phyloP scores from a whole-genome alignment of 106 monocot species.

The Alisma plantagoaquatica region DNA sequence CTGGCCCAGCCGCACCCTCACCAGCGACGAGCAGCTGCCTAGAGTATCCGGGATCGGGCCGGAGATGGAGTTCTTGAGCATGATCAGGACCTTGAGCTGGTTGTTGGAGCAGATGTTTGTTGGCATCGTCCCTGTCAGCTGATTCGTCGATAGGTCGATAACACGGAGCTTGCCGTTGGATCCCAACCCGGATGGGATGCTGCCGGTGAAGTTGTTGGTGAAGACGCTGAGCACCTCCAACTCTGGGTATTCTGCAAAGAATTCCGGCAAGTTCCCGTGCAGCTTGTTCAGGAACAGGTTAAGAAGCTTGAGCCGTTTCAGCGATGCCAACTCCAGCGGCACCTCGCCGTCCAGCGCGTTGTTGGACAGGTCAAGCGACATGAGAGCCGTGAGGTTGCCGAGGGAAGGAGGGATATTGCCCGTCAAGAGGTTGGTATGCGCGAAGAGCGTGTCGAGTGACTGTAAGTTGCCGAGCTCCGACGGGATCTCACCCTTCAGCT shows the following conservation, averaged over 20 bases:
- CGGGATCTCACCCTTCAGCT: constrained; percentile 45
- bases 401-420: constrained; percentile 46
- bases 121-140: constrained; percentile 60
- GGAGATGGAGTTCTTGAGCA: constrained; percentile 59
- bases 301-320: constrained; percentile 14
- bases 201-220: constrained; percentile 70
- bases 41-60: constrained; percentile 45
- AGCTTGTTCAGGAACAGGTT: constrained; percentile 35
- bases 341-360: constrained; percentile 68
- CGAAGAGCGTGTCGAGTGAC: constrained; percentile 38
- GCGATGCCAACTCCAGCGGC: constrained; percentile 22
- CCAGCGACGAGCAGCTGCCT: constrained; percentile 43
- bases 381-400: constrained; percentile 42
- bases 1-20: constrained; percentile 41
- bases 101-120: constrained; percentile 28
- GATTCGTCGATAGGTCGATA: constrained; percentile 57
- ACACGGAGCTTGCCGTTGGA: constrained; percentile 26
- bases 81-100: constrained; percentile 37
- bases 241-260: constrained; percentile 33
- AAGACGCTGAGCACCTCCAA: constrained; percentile 50
- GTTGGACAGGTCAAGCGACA: constrained; percentile 58
- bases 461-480: constrained; percentile 27
- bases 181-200: constrained; percentile 42
- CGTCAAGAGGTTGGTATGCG: constrained; percentile 50
- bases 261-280: constrained; percentile 56